Conservation (phyloP, 2,329 filamentous ascomycete species). For the Akanthomyces uredinophilus region DNA sequence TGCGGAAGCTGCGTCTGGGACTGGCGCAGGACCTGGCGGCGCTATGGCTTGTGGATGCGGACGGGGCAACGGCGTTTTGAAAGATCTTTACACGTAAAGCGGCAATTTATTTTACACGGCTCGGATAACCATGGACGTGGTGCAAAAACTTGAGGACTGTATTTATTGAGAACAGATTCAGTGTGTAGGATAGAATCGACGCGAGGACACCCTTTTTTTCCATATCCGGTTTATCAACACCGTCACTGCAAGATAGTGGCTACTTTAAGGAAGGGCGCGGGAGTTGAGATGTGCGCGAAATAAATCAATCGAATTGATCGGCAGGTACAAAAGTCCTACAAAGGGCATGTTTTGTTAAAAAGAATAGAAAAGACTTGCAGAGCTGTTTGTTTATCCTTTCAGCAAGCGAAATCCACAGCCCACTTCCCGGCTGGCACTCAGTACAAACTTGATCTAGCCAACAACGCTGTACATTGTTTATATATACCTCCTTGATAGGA, state of each 20-base stretch:
- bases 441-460: background rate
- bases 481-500: constrained; percentile 9
- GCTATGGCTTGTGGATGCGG: constrained; percentile 63
- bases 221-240: background rate
- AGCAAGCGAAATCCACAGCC: background rate
- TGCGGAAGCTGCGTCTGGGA: constrained; percentile 65
- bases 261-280: too few relatives aligned
- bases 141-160: background rate
- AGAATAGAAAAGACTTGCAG: too few relatives aligned
- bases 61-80: constrained; percentile 45
- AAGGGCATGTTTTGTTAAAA: too few relatives aligned
- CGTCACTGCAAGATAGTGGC: too few relatives aligned
- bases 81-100: constrained; percentile 11
- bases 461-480: constrained; percentile 8
- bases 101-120: background rate
- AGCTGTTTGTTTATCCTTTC: too few relatives aligned
- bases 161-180: background rate
- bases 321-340: too few relatives aligned
- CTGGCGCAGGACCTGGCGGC: constrained; percentile 69
- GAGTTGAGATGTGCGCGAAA: too few relatives aligned
- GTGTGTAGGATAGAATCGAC: constrained; percentile 3
- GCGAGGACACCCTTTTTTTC: background rate
- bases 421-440: background rate
- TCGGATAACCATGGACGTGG: background rate
- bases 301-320: too few relatives aligned